Evolutionary conservation across 345 rosid species (phyloP), one percentile per base, ranked within the genome.

Genomic region (Chamaenerion angustifolium): DNA sequence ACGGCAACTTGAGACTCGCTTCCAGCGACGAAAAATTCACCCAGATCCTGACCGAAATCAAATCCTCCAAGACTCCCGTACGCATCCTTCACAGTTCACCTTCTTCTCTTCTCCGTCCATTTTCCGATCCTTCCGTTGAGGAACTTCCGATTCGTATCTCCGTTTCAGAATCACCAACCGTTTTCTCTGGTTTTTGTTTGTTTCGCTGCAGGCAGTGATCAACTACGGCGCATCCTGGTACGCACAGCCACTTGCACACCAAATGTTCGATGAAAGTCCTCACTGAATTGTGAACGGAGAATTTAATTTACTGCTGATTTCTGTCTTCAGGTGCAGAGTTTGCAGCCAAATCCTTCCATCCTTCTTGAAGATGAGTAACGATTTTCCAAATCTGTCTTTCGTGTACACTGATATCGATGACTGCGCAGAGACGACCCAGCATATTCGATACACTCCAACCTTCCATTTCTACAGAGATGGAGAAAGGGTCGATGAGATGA

Each of bases 361-460:
- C 10, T 90, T 90, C 71, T 70, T 74, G 72, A 47, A 62, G 70
- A 71, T 90, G 57, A 83, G 95, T 64, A 76, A 76, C 68, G 57
- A 53, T 19, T 90, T 86, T 62, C 73, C 78, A 0, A 75, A 70
- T 73, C 71, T 81, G 12, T 66, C 69, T 12, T 86, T 90, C 60
- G 68, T 86, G 35, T 90, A 90, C 19, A 89, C 96, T 2, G 98
- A 86, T 56, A 86, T 90, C 40, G 98, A 90, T 40, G 95, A 90
- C 59, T 90, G 96, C 66, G 92, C 96, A 0, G 95, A 83, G 64
- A 76, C 95, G 0, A 86, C 98, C 1, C 80, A 60, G 46, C 82
- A 78, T 27, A 78, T 92, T 46, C 89, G 96, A 13, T 92, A 84
- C 72, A 84, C 98, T 0, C 98, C 98, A 1, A 78, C 95, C 4